Percentiles rank a stretch among this genome's conserved stretches.
Conservation (phyloP, 305 asterid species). For the Fraxinus nigra region DNA sequence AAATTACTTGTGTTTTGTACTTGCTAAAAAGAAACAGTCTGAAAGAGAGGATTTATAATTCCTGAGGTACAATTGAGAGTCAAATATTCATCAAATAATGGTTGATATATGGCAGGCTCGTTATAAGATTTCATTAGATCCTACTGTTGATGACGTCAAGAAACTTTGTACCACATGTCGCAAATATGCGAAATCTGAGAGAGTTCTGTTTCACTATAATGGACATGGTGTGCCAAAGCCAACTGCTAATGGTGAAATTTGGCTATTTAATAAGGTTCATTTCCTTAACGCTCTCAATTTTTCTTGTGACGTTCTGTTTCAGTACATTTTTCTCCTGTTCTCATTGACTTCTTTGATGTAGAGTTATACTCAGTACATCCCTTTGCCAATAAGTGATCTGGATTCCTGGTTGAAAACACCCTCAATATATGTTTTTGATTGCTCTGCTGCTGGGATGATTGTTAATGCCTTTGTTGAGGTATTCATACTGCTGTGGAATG, state of each 20-base stretch:
- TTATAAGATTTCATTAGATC: conserved; percentile 82
- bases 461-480: conserved; percentile 89
- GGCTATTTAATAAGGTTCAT: conserved; percentile 91
- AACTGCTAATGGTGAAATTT: conserved; percentile 93
- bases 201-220: conserved; percentile 94
- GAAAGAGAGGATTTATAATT: conserved; percentile 4
- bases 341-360: conserved; percentile 36
- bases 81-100: conserved; percentile 17
- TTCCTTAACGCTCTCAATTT: conserved; percentile 11
- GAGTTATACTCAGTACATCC: conserved; percentile 98
- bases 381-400: conserved; percentile 78
- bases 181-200: conserved; percentile 89
- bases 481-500: conserved; percentile 1
- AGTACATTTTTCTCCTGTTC: conserved; percentile 20
- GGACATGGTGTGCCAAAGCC: conserved; percentile 99
- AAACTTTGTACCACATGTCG: conserved; percentile 92
- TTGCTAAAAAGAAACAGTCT: background rate
- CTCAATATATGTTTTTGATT: conserved; percentile 94
- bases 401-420: conserved; percentile 99
- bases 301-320: conserved; percentile 1
- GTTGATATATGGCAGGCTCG: conserved; percentile 63
- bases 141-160: conserved; percentile 92
- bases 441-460: conserved; percentile 98
- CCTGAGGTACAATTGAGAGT: conserved; percentile 8
- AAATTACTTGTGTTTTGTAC: conserved; percentile 4